phyloP scores from a whole-genome alignment of 2,329 filamentous ascomycete species.

The Pseudogymnoascus sp. region DNA sequence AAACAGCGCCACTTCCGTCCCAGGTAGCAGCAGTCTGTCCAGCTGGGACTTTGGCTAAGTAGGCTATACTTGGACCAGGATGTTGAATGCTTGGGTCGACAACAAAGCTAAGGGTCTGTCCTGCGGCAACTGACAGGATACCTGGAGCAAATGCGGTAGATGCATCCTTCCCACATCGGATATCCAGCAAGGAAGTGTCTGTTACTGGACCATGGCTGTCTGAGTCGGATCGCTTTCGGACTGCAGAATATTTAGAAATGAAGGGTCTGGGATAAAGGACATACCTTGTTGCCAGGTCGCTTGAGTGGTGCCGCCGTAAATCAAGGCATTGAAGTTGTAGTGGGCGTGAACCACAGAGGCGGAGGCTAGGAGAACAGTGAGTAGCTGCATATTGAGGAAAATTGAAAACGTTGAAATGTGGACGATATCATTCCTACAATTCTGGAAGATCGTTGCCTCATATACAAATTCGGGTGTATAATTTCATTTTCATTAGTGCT shows the following conservation, averaged over 20 bases:
- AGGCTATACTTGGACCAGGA: conserved; percentile 15
- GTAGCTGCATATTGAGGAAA: background rate
- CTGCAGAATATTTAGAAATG: background rate
- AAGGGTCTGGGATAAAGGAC: background rate
- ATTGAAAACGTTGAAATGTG: background rate
- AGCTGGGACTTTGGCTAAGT: conserved; percentile 21
- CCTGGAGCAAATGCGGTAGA: conserved; percentile 6
- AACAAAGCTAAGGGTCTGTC: background rate
- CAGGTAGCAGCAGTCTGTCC: conserved; percentile 17
- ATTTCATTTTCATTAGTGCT: conserved; percentile 1
- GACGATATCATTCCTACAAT: background rate
- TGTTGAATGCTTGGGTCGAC: conserved; percentile 34
- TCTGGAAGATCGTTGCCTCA: background rate
- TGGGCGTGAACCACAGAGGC: background rate
- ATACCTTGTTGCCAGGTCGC: background rate
- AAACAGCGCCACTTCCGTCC: conserved; percentile 20
- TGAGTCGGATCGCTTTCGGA: conserved; percentile 10
- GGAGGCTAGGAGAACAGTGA: background rate
- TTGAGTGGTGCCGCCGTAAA: background rate
- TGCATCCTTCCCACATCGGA: conserved; percentile 9
- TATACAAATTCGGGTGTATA: background rate
- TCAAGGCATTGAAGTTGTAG: conserved; percentile 6
- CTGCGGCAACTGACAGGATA: conserved; percentile 10
- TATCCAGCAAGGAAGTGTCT: background rate
- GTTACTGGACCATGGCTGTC: conserved; percentile 12